Conservation (phyloP, 257 asterid genomes). For the Nicotiana otophora region DNA sequence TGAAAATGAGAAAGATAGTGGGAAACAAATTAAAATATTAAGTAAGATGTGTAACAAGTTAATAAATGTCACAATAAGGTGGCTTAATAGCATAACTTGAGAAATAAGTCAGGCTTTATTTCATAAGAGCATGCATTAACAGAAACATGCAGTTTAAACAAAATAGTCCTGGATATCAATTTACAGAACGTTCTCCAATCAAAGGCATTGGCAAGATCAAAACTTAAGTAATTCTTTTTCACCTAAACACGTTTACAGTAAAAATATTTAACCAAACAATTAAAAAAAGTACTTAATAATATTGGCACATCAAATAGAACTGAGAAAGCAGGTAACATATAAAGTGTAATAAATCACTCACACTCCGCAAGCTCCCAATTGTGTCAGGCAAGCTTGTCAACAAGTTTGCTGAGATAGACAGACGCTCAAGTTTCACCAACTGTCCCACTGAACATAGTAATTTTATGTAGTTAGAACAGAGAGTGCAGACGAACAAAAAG, state of each 20-base stretch:
- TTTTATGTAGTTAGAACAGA: background rate
- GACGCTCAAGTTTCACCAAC: slow-evolving; percentile 86
- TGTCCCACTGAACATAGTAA: slow-evolving; percentile 76
- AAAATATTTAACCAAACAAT: background rate
- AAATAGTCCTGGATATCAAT: slow-evolving; percentile 3
- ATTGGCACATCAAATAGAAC: background rate
- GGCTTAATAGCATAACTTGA: background rate
- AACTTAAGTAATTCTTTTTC: background rate
- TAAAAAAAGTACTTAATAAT: background rate
- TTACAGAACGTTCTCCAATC: background rate
- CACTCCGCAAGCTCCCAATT: slow-evolving; percentile 97
- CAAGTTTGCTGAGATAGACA: slow-evolving; percentile 67
- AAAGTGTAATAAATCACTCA: slow-evolving; percentile 33
- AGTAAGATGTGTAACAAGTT: background rate
- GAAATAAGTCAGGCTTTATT: background rate
- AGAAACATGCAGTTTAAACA: background rate
- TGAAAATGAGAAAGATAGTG: background rate
- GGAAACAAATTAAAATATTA: background rate
- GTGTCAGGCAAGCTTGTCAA: slow-evolving; percentile 74
- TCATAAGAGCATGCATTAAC: background rate
- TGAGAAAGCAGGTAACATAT: background rate
- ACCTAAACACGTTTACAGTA: background rate
- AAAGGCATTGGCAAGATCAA: background rate
- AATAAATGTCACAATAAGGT: background rate
- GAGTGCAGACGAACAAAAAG: background rate